Evolutionary conservation across 148 eudicot species (phyloP).

Genomic region (Rheum nobile): DNA sequence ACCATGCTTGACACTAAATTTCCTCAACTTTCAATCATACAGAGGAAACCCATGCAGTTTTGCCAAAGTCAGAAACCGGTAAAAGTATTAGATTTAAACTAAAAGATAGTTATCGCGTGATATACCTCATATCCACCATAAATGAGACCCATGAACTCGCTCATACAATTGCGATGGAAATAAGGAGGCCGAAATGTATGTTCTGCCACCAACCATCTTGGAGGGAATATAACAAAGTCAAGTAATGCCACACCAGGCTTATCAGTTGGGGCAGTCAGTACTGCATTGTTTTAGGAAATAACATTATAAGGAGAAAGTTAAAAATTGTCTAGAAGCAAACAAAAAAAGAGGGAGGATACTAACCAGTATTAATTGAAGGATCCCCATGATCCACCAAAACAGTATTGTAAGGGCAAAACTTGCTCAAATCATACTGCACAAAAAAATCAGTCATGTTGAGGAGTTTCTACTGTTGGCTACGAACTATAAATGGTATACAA

Average conservation of each 20-base stretch:
- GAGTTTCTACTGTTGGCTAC: background rate
- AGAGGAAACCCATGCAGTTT: background rate
- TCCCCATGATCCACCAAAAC: slow-evolving; percentile 91
- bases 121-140: slow-evolving; percentile 89
- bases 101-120: background rate
- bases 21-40: background rate
- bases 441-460: slow-evolving; percentile 3
- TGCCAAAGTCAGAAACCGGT: background rate
- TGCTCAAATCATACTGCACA: slow-evolving; percentile 80
- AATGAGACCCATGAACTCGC: slow-evolving; percentile 97
- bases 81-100: background rate
- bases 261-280: slow-evolving; percentile 90
- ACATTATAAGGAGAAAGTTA: background rate
- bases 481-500: background rate
- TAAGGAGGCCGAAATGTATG: slow-evolving; percentile 98
- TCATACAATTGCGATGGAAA: slow-evolving; percentile 98
- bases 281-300: slow-evolving; percentile 25
- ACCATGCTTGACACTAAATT: background rate
- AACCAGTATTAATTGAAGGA: slow-evolving; percentile 95
- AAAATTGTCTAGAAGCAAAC: background rate
- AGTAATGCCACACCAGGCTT: slow-evolving; percentile 97
- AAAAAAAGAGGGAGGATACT: background rate
- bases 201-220: slow-evolving; percentile 97
- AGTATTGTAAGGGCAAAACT: slow-evolving; percentile 92
- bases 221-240: slow-evolving; percentile 95